A percentile compares a stretch with the other conserved stretches of the same genome.
Evolutionary conservation across 768 basidiomycete species (phyloP).

Genomic region (Kwoniella dejecticola): DNA sequence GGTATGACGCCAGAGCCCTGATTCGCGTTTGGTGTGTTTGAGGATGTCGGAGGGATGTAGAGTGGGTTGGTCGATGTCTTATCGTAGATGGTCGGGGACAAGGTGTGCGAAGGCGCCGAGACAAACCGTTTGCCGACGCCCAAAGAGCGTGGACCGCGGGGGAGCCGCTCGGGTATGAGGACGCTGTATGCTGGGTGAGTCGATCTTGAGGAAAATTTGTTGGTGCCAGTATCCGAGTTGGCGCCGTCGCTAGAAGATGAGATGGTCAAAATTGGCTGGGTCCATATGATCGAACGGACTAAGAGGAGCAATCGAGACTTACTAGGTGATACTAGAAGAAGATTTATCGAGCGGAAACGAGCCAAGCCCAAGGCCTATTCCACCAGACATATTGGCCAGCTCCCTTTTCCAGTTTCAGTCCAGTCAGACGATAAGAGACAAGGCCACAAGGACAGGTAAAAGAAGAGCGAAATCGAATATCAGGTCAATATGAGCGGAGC

Average conservation of each 20-base stretch:
- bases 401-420: no score
- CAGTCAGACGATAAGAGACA: no score
- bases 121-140: slow-evolving; percentile 25
- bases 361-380: slow-evolving; percentile 8
- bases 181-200: slow-evolving; percentile 12
- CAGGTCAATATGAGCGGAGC: no score
- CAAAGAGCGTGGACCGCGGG: slow-evolving; percentile 23
- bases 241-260: no score
- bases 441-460: no score
- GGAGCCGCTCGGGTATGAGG: slow-evolving; percentile 6
- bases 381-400: slow-evolving; percentile 3
- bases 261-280: no score
- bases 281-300: neutral
- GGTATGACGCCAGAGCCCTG: neutral
- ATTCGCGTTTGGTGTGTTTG: neutral
- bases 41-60: neutral
- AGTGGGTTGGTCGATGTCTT: slow-evolving; percentile 23
- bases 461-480: no score
- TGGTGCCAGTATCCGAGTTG: neutral
- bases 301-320: neutral
- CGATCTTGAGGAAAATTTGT: neutral
- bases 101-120: slow-evolving; percentile 13
- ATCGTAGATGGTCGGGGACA: slow-evolving; percentile 29
- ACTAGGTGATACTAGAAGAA: neutral
- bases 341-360: slow-evolving; percentile 1